phyloP scores from a whole-genome alignment of 2,329 filamentous ascomycete species.

The Knufia fluminis region DNA sequence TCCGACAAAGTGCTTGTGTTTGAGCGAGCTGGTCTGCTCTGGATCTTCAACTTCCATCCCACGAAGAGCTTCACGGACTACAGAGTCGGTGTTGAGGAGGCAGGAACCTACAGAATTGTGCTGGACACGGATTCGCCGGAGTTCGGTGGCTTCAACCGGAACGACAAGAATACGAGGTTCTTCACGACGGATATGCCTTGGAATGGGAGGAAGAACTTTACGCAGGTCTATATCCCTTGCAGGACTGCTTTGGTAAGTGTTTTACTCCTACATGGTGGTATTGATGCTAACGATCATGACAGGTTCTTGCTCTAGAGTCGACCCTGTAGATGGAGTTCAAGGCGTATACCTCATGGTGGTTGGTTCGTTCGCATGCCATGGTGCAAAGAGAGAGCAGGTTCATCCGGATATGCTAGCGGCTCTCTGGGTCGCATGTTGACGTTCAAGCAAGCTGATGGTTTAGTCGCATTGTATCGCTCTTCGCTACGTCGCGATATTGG shows the following conservation, averaged over 20 bases:
- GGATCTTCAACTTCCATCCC: constrained; percentile 94
- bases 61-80: constrained; percentile 82
- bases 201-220: constrained; percentile 84
- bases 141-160: constrained; percentile 69
- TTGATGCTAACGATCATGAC: constrained; percentile 17
- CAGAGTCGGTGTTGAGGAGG: constrained; percentile 72
- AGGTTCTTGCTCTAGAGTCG: constrained; percentile 48
- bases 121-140: constrained; percentile 69
- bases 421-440: not conserved
- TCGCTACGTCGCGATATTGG: too few species aligned
- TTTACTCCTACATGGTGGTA: not conserved
- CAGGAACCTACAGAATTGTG: constrained; percentile 79
- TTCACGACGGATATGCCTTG: constrained; percentile 86
- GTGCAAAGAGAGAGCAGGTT: too few species aligned
- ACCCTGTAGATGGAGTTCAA: constrained; percentile 24
- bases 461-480: too few species aligned
- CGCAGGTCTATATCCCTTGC: constrained; percentile 81
- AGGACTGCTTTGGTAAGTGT: constrained; percentile 68
- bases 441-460: not conserved
- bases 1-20: constrained; percentile 91
- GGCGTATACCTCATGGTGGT: too few species aligned
- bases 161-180: constrained; percentile 73
- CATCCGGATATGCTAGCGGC: not conserved
- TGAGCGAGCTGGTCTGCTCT: constrained; percentile 80
- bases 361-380: too few species aligned